Evolutionary conservation across 139 green algal species (phyloP).

Genomic region (Micromonas pusilla): DNA sequence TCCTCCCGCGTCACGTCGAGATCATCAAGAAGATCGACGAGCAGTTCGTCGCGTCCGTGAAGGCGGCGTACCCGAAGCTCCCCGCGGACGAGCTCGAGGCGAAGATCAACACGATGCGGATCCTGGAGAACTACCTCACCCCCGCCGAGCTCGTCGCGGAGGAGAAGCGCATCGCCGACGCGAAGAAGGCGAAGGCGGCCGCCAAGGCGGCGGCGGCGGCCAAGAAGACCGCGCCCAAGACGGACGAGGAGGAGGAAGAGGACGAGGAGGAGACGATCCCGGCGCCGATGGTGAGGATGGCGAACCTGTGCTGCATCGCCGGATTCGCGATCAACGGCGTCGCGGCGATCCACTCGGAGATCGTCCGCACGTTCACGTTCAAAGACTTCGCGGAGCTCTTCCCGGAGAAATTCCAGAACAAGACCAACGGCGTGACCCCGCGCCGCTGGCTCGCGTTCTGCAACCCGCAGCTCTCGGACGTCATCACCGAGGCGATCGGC

Average conservation of each 20-base stretch:
- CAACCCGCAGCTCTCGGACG: conserved; percentile 78
- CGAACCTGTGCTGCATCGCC: conserved; percentile 86
- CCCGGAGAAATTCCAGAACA: conserved; percentile 97
- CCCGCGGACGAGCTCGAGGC: background rate
- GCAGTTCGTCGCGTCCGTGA: background rate
- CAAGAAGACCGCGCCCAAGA: no score
- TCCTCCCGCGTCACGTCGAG: conserved; percentile 93
- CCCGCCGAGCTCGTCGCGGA: background rate
- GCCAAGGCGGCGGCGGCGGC: conserved; percentile 27
- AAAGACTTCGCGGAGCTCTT: conserved; percentile 75
- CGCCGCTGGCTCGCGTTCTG: conserved; percentile 91
- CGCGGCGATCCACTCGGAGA: conserved; percentile 86
- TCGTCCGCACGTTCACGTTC: conserved; percentile 90
- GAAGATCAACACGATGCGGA: conserved; percentile 21
- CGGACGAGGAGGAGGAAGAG: conserved; percentile 30
- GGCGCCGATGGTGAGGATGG: conserved; percentile 80
- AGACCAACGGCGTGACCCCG: conserved; percentile 93
- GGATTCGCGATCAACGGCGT: conserved; percentile 82
- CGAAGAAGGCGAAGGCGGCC: background rate
- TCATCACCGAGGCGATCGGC: conserved; percentile 84
- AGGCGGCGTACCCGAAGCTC: background rate
- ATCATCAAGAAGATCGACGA: conserved; percentile 63
- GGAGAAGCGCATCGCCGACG: background rate
- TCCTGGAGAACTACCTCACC: conserved; percentile 25
- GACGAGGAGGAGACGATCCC: conserved; percentile 41